phyloP scores from a whole-genome alignment of 2,329 filamentous ascomycete genomes.

The Keithomyces neogunnii region DNA sequence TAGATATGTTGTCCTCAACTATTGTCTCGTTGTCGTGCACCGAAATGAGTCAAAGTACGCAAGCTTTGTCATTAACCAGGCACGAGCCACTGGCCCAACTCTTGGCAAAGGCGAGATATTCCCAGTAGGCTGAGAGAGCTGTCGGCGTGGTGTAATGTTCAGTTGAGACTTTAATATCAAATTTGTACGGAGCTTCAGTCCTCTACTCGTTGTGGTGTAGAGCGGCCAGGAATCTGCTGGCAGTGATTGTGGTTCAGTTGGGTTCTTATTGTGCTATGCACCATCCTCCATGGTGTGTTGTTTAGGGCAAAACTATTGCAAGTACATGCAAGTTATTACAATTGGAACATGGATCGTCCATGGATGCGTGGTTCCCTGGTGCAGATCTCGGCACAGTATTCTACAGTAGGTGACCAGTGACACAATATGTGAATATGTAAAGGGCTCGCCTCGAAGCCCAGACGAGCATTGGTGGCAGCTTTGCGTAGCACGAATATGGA shows the following conservation, averaged over 20 bases:
- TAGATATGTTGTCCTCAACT: not conserved
- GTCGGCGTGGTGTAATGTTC: not conserved
- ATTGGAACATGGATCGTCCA: not conserved
- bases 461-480: not conserved
- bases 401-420: not conserved
- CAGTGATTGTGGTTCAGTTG: not conserved
- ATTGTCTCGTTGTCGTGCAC: not conserved
- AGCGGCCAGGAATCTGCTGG: not conserved
- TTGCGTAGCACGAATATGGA: too few relatives aligned
- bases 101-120: slow-evolving; percentile 4
- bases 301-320: not conserved
- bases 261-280: not conserved
- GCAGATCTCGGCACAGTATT: not conserved
- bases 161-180: not conserved
- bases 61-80: not conserved
- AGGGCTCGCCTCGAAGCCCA: not conserved
- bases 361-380: not conserved
- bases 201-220: not conserved
- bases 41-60: not conserved
- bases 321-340: not conserved
- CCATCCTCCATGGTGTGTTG: not conserved
- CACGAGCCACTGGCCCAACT: slow-evolving; percentile 4
- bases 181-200: not conserved
- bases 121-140: not conserved
- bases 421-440: not conserved